Percentiles rank a stretch among this genome's conserved stretches.
Conservation (phyloP, 1,284 basidiomycete genomes). For the Trichosporon sp. region DNA sequence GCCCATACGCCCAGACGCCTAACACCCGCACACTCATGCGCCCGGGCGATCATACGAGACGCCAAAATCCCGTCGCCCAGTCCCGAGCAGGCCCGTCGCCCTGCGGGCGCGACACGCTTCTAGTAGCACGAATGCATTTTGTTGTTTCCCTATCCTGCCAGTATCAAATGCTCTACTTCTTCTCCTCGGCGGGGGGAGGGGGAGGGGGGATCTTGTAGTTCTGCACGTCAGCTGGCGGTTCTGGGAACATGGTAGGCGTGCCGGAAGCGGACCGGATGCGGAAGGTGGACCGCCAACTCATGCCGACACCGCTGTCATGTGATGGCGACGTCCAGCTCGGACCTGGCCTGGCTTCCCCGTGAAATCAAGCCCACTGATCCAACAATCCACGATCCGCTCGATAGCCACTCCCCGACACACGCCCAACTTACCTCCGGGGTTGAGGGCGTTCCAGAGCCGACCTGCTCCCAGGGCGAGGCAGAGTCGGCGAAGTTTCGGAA, state of each 20-base stretch:
- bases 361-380: neutral
- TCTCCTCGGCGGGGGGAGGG: constrained; percentile 46
- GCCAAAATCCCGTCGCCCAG: neutral
- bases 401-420: neutral
- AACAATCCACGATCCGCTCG: too few species aligned
- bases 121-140: constrained; percentile 5
- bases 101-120: neutral
- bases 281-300: neutral
- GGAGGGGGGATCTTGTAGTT: constrained; percentile 50
- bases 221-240: constrained; percentile 16
- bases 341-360: too few species aligned
- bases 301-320: neutral
- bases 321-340: neutral
- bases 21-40: neutral
- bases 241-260: neutral
- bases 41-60: too few species aligned
- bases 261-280: neutral
- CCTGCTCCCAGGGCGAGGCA: constrained; percentile 91
- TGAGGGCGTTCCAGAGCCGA: constrained; percentile 65
- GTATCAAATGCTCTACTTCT: constrained; percentile 25
- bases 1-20: neutral
- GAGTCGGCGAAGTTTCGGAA: constrained; percentile 95
- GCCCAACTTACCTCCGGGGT: constrained; percentile 31
- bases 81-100: too few species aligned
- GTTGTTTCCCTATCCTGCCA: neutral